These are phyloP conservation scores for Salvia rosmarinus DNA, from an alignment of 257 asterid genomes.

Conservation along the genomic window DNA sequence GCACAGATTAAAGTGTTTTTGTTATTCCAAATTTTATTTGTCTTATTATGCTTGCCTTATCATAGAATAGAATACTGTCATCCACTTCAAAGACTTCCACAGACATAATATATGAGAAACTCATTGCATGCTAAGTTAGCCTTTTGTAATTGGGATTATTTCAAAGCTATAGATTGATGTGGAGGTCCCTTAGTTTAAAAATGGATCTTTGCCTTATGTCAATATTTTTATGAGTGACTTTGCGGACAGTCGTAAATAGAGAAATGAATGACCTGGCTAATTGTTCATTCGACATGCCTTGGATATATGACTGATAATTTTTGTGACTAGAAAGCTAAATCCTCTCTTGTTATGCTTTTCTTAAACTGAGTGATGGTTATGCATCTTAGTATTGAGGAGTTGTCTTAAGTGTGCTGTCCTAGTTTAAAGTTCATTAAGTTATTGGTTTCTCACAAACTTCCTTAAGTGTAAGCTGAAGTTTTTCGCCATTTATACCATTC, in stretches of 20 bases:
- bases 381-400: constrained; percentile 4
- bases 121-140: neutral
- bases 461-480: constrained; percentile 2
- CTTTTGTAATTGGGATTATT: neutral
- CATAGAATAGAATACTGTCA: neutral
- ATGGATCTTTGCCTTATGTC: neutral
- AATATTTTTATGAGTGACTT: neutral
- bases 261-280: constrained; percentile 6
- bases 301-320: constrained; percentile 1
- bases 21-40: neutral
- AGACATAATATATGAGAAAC: neutral
- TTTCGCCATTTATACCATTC: neutral
- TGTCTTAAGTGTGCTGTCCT: constrained; percentile 1
- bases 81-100: neutral
- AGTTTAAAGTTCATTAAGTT: neutral
- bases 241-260: neutral
- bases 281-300: constrained; percentile 6
- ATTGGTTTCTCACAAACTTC: constrained; percentile 4
- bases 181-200: neutral
- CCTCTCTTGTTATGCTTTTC: neutral
- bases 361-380: neutral
- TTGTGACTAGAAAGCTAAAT: neutral
- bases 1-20: neutral
- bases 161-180: neutral
- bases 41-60: neutral